Percentiles rank a stretch among this genome's conserved stretches.
These are phyloP conservation scores for Fusarium succisae DNA, from an alignment of 2,329 filamentous ascomycete genomes.

Conservation along the genomic window DNA sequence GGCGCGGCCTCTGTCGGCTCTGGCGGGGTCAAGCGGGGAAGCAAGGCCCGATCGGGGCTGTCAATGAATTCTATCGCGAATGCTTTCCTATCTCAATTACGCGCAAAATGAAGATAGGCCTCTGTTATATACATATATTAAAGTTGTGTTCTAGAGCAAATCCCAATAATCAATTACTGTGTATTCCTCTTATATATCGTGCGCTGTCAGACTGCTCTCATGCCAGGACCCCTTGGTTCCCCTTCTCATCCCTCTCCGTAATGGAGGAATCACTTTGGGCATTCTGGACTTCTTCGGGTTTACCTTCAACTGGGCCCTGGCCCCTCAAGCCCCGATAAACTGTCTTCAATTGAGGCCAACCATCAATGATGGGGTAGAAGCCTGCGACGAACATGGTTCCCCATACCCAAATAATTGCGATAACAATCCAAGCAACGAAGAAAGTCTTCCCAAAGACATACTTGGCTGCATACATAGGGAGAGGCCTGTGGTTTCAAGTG, in stretches of 20 bases:
- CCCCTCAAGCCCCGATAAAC: background rate
- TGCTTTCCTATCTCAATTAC: background rate
- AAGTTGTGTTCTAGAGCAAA: no score
- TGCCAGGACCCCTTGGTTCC: background rate
- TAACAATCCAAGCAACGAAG: constrained; percentile 60
- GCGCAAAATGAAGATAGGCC: no score
- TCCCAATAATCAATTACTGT: no score
- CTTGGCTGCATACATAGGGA: constrained; percentile 63
- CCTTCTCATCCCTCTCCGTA: background rate
- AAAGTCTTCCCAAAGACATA: constrained; percentile 61
- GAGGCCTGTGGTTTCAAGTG: constrained; percentile 46
- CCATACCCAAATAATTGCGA: constrained; percentile 65
- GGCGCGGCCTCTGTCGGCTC: background rate
- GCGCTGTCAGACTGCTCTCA: background rate
- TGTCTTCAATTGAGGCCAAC: constrained; percentile 43
- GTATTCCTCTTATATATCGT: no score
- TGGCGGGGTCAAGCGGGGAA: background rate
- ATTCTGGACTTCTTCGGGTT: background rate
- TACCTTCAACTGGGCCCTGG: background rate
- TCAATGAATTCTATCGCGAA: background rate
- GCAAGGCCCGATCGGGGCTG: background rate
- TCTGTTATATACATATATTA: no score
- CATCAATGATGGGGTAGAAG: constrained; percentile 61
- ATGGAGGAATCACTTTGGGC: background rate
- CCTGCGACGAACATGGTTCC: constrained; percentile 58